Base-by-base conservation (phyloP, 164 flowering plant species). In the Tetrastigma voinierianum region DNA sequence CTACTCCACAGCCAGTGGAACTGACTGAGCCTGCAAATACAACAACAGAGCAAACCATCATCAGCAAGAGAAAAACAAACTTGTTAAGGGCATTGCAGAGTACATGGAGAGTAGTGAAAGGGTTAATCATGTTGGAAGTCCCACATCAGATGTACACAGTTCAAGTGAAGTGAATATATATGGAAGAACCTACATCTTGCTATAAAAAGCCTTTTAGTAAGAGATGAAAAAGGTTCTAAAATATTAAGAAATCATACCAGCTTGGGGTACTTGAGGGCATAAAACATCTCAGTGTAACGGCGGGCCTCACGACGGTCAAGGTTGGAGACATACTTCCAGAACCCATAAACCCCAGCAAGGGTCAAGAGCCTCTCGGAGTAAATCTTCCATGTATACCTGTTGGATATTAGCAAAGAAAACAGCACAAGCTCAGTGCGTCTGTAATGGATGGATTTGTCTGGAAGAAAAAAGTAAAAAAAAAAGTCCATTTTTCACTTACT, bases 261-360 rank as follows among this genome's bases (percentile, higher is more conserved):
- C 57, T 84, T 82, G 13, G 88, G 88, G 71, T 80, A 90, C 80
- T 92, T 90, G 78, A 94, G 90, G 21, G 93, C 90, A 87, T n/a
- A n/a, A 62, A 95, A 95, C 99, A 92, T 95, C 74, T 95, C 99
- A 25, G 92, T 93, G 59, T 95, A 95, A 21, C 99, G 94, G n/a
- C n/a, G 80, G 61, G 90, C 82, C 80, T 92, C 97, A 46, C 79
- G 95, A 23, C 93, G 93, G 20, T 92, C 97, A 46, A 89, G 90
- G 67, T 92, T 92, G n/a, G 10, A 89, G 16, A 92, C 98, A 53
- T 84, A 81, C 67, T 95, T n/a, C n/a, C 97, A 95, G 80, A 95
- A 95, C 13, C 98, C 98, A 74, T 95, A 95, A 40, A 95, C 97
- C 5, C 88, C 98, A 10, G 77, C 60, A 95, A 61, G n/a, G 20